Evolutionary conservation across 2,329 filamentous ascomycete genomes (phyloP).

Genomic region (Colletotrichum sansevieriae): DNA sequence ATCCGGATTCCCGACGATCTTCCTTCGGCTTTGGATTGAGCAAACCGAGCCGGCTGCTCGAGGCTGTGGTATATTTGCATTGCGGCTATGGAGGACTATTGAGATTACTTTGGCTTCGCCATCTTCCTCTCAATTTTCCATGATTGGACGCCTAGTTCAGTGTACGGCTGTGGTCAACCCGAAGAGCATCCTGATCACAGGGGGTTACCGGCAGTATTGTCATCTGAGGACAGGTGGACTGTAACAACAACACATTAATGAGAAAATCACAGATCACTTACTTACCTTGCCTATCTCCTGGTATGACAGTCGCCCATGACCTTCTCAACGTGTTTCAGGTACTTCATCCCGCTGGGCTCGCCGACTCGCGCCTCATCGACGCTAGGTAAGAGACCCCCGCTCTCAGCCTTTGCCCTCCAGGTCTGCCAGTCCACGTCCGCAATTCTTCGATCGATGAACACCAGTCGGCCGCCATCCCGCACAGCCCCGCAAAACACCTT

Average conservation of each 20-base stretch:
- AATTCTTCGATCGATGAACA: conserved; percentile 34
- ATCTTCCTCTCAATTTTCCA: too few relatives aligned
- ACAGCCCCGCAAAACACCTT: conserved; percentile 36
- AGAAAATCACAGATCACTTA: neutral
- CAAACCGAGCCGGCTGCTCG: too few relatives aligned
- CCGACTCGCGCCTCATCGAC: neutral
- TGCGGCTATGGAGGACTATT: too few relatives aligned
- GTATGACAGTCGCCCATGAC: neutral
- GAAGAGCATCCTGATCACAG: too few relatives aligned
- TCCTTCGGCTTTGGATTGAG: too few relatives aligned
- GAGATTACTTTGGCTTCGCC: too few relatives aligned
- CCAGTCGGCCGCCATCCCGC: conserved; percentile 25
- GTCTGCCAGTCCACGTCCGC: conserved; percentile 22
- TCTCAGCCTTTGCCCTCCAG: conserved; percentile 26
- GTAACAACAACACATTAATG: neutral
- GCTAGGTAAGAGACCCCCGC: conserved; percentile 4
- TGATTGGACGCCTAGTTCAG: too few relatives aligned
- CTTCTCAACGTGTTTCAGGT: conserved; percentile 26
- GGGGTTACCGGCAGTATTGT: too few relatives aligned
- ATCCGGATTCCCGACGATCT: too few relatives aligned
- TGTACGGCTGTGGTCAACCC: too few relatives aligned
- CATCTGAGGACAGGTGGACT: neutral
- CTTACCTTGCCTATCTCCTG: neutral
- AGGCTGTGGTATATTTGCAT: too few relatives aligned
- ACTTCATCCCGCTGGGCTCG: neutral